Conservation (phyloP, 345 rosid genomes). For the Pistacia atlantica region DNA sequence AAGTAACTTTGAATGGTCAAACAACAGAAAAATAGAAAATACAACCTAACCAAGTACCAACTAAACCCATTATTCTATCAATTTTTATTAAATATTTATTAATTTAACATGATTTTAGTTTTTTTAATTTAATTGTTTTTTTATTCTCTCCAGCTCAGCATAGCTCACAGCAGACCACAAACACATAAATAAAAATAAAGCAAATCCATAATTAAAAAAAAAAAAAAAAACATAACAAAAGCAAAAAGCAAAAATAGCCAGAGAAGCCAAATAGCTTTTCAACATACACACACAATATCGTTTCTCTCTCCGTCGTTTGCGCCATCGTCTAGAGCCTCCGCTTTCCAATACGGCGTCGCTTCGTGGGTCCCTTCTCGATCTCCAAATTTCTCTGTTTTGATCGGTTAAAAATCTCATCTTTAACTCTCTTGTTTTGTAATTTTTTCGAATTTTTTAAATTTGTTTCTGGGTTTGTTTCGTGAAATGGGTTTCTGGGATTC, state of each 20-base stretch:
- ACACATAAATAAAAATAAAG: no score
- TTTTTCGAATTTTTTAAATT: neutral
- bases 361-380: neutral
- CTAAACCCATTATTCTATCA: neutral
- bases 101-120: no score
- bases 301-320: neutral
- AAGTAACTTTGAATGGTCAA: slow-evolving; percentile 4
- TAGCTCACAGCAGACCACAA: slow-evolving; percentile 7
- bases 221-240: neutral
- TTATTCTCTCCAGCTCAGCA: slow-evolving; percentile 32
- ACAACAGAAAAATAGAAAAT: neutral
- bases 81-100: neutral
- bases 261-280: neutral
- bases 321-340: slow-evolving; percentile 14
- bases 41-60: neutral
- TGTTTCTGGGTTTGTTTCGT: neutral
- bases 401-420: slow-evolving; percentile 25
- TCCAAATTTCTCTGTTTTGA: slow-evolving; percentile 7
- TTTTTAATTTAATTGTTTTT: neutral
- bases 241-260: neutral
- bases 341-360: neutral
- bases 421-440: neutral
- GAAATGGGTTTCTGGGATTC: neutral
- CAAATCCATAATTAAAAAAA: neutral
- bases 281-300: neutral